Evolutionary conservation across 805 yeast genomes (phyloP).

Genomic region (Kodamaea hsintzibuensis): DNA sequence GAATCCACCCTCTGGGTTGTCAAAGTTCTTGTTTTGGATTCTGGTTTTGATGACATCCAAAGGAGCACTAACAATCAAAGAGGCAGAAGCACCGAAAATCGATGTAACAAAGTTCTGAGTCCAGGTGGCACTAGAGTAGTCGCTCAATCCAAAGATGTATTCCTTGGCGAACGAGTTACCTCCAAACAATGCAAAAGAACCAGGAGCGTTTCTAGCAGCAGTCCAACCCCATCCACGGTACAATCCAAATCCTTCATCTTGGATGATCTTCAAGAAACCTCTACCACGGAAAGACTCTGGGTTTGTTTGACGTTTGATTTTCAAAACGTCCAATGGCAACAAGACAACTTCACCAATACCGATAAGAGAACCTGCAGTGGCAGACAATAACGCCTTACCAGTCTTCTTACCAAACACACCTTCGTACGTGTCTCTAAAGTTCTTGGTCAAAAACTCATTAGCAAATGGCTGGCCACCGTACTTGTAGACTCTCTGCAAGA

Average conservation of each 20-base stretch:
- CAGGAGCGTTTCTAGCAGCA: slow-evolving; percentile 99
- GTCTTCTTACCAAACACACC: slow-evolving; percentile 84
- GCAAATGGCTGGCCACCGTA: slow-evolving; percentile 99
- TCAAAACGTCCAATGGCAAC: slow-evolving; percentile 92
- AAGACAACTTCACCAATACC: slow-evolving; percentile 98
- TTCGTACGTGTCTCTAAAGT: slow-evolving; percentile 72
- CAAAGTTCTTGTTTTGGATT: slow-evolving; percentile 95
- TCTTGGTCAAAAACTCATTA: slow-evolving; percentile 81
- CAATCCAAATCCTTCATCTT: slow-evolving; percentile 90
- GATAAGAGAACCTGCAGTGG: slow-evolving; percentile 94
- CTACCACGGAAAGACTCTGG: slow-evolving; percentile 99
- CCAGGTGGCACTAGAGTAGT: slow-evolving; percentile 93
- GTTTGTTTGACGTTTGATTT: slow-evolving; percentile 98
- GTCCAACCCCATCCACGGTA: slow-evolving; percentile 99
- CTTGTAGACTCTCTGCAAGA: slow-evolving; percentile 95
- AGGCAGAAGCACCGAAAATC: slow-evolving; percentile 94
- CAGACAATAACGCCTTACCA: slow-evolving; percentile 95
- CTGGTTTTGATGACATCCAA: slow-evolving; percentile 97
- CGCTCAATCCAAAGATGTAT: slow-evolving; percentile 81
- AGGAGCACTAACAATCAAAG: slow-evolving; percentile 95
- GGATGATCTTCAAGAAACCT: slow-evolving; percentile 82
- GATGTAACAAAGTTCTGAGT: slow-evolving; percentile 91
- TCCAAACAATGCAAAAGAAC: slow-evolving; percentile 95
- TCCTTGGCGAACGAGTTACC: slow-evolving; percentile 99
- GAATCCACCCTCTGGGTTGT: slow-evolving; percentile 91